phyloP scores from a whole-genome alignment of 257 asterid genomes.

The Plantago elongata region DNA sequence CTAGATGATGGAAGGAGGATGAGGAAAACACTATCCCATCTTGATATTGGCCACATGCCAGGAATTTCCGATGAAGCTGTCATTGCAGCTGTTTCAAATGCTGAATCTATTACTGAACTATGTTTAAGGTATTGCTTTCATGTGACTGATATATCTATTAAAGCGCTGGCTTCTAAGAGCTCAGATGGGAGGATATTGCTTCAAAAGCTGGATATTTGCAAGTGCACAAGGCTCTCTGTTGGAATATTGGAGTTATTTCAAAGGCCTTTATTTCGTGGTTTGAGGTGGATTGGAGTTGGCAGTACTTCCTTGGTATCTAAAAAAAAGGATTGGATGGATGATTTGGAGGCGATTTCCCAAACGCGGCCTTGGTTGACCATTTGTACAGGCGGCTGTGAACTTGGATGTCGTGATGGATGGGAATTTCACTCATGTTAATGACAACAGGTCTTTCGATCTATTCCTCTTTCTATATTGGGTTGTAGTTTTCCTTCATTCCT shows the following conservation, averaged over 20 bases:
- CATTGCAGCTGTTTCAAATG: conserved; percentile 38
- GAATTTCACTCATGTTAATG: conserved; percentile 34
- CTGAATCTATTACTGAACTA: conserved; percentile 52
- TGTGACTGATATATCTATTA: conserved; percentile 49
- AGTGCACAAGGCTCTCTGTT: conserved; percentile 42
- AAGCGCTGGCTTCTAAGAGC: conserved; percentile 37
- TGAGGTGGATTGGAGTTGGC: conserved; percentile 74
- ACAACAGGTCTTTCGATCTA: background rate
- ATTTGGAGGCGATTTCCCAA: conserved; percentile 23
- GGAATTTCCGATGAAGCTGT: conserved; percentile 66
- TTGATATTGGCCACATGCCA: conserved; percentile 67
- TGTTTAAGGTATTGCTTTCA: conserved; percentile 59
- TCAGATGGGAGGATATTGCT: conserved; percentile 26
- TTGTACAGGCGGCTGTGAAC: conserved; percentile 71
- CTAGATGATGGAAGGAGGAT: conserved; percentile 38
- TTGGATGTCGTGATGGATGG: conserved; percentile 89
- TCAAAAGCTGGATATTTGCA: conserved; percentile 49
- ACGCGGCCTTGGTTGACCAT: conserved; percentile 60
- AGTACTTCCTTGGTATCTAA: conserved; percentile 44
- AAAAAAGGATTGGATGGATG: conserved; percentile 26
- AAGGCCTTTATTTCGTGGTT: conserved; percentile 40
- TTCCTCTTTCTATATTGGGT: background rate
- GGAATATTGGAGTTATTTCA: conserved; percentile 31
- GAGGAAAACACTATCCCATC: conserved; percentile 37
- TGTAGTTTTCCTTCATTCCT: background rate